Evolutionary conservation across 129 eudicot species (phyloP).

Genomic region (Tagetes erecta): DNA sequence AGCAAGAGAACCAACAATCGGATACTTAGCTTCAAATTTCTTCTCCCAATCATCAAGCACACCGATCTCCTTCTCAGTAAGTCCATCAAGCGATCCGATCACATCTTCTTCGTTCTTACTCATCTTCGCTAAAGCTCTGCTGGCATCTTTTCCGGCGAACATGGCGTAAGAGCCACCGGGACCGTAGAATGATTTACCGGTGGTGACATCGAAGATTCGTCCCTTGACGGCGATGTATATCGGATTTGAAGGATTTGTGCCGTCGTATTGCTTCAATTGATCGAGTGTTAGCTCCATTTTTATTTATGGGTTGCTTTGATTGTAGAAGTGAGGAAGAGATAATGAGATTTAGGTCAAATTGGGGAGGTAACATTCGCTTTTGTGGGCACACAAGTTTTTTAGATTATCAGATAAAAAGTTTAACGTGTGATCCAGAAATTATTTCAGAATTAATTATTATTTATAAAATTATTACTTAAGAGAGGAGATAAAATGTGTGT

Average conservation of each 20-base stretch:
- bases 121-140: slow-evolving; percentile 94
- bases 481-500: too few species aligned
- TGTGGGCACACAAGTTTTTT: background rate
- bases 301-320: background rate
- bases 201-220: slow-evolving; percentile 66
- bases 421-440: too few species aligned
- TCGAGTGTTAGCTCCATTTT: slow-evolving; percentile 44
- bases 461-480: too few species aligned
- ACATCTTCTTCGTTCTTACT: slow-evolving; percentile 87
- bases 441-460: too few species aligned
- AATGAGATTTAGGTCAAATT: background rate
- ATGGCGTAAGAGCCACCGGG: slow-evolving; percentile 87
- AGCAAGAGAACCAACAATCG: slow-evolving; percentile 66
- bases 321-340: background rate
- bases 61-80: slow-evolving; percentile 76
- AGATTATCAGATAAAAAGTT: too few species aligned
- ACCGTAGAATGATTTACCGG: slow-evolving; percentile 79
- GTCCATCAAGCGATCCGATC: slow-evolving; percentile 58
- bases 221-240: slow-evolving; percentile 75
- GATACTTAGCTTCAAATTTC: slow-evolving; percentile 87
- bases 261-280: slow-evolving; percentile 69
- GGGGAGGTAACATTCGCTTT: slow-evolving; percentile 4
- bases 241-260: slow-evolving; percentile 77
- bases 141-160: slow-evolving; percentile 95
- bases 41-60: slow-evolving; percentile 77